phyloP scores from a whole-genome alignment of 1,139 yeast genomes.

The Yamadazyma diospyri region DNA sequence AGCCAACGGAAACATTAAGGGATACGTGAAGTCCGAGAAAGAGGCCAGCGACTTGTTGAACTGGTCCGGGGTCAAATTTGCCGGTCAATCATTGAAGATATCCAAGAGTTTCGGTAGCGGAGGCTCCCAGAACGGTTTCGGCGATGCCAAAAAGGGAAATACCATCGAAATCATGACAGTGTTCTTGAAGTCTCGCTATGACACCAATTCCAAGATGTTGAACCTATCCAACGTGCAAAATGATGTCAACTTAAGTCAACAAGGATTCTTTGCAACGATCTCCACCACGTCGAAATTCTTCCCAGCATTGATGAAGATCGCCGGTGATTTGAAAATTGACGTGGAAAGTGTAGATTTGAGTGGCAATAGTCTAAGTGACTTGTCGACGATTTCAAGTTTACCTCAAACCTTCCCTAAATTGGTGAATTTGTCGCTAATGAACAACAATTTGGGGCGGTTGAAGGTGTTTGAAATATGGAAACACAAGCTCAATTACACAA shows the following conservation, averaged over 20 bases:
- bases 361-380: conserved; percentile 62
- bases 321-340: conserved; percentile 48
- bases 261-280: conserved; percentile 64
- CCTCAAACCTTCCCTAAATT: conserved; percentile 73
- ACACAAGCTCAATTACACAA: conserved; percentile 64
- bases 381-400: conserved; percentile 58
- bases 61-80: conserved; percentile 78
- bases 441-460: conserved; percentile 61
- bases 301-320: conserved; percentile 87
- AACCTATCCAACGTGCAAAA: conserved; percentile 66
- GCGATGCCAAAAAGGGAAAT: conserved; percentile 22
- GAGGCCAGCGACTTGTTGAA: conserved; percentile 60
- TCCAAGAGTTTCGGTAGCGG: conserved; percentile 23
- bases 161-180: conserved; percentile 59
- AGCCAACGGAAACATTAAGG: conserved; percentile 49
- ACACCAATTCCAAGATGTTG: conserved; percentile 59
- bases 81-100: conserved; percentile 66
- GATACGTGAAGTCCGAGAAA: conserved; percentile 48
- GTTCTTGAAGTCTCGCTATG: conserved; percentile 66
- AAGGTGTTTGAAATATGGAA: conserved; percentile 72
- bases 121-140: conserved; percentile 7
- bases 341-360: conserved; percentile 79
- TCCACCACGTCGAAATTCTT: conserved; percentile 74
- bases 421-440: conserved; percentile 73
- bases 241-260: conserved; percentile 58